Conservation (phyloP, 140 eudicot genomes). For the Erigeron philadelphicus region DNA sequence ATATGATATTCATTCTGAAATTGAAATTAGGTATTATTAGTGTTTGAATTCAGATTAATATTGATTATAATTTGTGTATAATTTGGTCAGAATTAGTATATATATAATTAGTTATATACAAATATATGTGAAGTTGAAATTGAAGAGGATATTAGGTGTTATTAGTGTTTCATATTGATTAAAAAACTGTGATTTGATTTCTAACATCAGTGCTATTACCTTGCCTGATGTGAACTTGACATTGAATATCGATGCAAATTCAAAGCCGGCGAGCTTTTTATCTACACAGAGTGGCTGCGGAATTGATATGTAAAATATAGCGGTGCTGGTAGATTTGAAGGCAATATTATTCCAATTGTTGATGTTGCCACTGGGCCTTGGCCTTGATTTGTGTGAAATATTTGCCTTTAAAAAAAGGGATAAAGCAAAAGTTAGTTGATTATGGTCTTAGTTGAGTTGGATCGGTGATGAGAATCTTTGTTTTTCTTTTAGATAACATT, state of each 20-base stretch:
- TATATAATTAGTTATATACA: background rate
- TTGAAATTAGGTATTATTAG: too few relatives aligned
- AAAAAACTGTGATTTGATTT: slow-evolving; percentile 1
- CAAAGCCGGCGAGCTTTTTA: too few relatives aligned
- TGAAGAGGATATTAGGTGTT: slow-evolving; percentile 14
- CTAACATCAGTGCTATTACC: background rate
- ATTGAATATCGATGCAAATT: too few relatives aligned
- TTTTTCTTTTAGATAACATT: slow-evolving; percentile 51
- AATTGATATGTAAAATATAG: background rate
- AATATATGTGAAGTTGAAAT: slow-evolving; percentile 3
- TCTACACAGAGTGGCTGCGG: background rate
- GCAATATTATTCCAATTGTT: background rate
- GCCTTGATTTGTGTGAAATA: background rate
- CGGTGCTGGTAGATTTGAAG: background rate
- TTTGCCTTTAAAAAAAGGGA: background rate
- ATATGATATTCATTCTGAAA: too few relatives aligned
- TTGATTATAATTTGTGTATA: background rate
- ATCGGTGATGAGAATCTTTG: slow-evolving; percentile 14
- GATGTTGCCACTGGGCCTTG: background rate
- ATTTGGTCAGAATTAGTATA: slow-evolving; percentile 10
- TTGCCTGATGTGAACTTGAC: slow-evolving; percentile 9
- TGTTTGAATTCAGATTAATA: background rate
- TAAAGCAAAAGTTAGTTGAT: too few relatives aligned
- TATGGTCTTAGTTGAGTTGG: background rate
- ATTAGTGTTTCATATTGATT: background rate